Conservation (phyloP, 768 basidiomycete species). For the Dioszegia crocea region DNA sequence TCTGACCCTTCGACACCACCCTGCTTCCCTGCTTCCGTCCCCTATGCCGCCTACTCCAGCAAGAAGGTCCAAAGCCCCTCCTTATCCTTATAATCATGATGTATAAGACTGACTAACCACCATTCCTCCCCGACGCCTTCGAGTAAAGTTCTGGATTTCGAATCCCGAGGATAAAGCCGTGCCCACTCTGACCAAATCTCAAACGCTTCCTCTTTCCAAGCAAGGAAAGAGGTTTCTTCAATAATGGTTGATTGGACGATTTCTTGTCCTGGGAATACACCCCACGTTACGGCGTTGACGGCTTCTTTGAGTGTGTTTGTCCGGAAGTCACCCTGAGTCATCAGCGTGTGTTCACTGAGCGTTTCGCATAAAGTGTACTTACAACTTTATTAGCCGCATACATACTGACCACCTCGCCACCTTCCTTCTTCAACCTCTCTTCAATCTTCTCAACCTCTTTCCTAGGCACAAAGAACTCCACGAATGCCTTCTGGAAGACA, state of each 20-base stretch:
- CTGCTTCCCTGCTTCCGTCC: background rate
- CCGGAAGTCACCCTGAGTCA: slow-evolving; percentile 64
- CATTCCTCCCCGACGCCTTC: slow-evolving; percentile 65
- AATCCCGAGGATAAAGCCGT: slow-evolving; percentile 71
- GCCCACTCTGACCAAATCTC: slow-evolving; percentile 96
- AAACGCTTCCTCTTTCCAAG: slow-evolving; percentile 99
- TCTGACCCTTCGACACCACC: background rate
- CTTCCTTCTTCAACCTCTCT: slow-evolving; percentile 53
- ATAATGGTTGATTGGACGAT: slow-evolving; percentile 95
- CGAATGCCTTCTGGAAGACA: slow-evolving; percentile 95
- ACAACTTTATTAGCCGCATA: slow-evolving; percentile 79
- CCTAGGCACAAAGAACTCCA: slow-evolving; percentile 78
- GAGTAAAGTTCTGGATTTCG: slow-evolving; percentile 68
- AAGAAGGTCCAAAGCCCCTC: slow-evolving; percentile 82
- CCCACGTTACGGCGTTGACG: slow-evolving; percentile 97
- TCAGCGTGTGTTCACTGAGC: background rate
- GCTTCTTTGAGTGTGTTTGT: slow-evolving; percentile 75
- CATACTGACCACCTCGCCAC: slow-evolving; percentile 61
- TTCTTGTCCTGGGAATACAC: slow-evolving; percentile 94
- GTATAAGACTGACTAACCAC: slow-evolving; percentile 88
- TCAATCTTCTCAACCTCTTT: slow-evolving; percentile 54
- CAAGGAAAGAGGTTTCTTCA: slow-evolving; percentile 85
- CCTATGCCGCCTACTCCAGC: too few relatives aligned
- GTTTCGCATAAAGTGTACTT: slow-evolving; percentile 24
- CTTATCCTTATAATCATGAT: slow-evolving; percentile 82